Evolutionary conservation across 208 protist genomes (phyloP).

Genomic region (Lotmaria passim): DNA sequence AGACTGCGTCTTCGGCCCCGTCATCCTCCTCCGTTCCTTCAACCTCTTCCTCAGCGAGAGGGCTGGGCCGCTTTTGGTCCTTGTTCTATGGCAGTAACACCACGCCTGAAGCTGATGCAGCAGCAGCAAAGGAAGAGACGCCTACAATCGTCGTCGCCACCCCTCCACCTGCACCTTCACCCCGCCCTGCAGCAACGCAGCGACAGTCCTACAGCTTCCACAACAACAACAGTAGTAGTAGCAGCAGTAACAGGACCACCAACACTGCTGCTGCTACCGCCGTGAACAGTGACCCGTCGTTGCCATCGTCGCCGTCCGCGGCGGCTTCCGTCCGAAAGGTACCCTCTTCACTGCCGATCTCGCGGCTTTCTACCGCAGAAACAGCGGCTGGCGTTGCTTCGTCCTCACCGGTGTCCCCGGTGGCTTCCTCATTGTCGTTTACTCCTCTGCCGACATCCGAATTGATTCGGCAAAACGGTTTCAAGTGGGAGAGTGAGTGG

Average conservation of each 20-base stretch:
- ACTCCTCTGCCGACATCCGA: background rate
- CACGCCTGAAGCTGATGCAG: background rate
- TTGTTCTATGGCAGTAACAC: background rate
- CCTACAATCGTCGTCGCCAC: background rate
- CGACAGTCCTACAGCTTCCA: slow-evolving; percentile 10
- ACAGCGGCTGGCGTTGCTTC: background rate
- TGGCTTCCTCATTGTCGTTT: background rate
- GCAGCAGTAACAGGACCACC: background rate
- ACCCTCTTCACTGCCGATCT: no score
- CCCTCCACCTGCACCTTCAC: background rate
- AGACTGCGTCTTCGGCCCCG: background rate
- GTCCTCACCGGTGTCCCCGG: background rate
- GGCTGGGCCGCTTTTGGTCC: background rate
- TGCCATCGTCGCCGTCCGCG: no score
- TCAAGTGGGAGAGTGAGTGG: slow-evolving; percentile 11
- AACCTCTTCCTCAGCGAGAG: background rate
- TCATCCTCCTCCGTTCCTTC: background rate
- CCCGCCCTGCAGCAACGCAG: background rate
- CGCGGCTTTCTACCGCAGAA: no score
- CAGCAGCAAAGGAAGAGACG: background rate
- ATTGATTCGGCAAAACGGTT: background rate
- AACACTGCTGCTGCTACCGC: background rate
- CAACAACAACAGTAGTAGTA: background rate
- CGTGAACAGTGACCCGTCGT: no score
- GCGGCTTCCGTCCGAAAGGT: no score